Conservation (phyloP, 345 rosid genomes). For the Gossypium longicalyx region DNA sequence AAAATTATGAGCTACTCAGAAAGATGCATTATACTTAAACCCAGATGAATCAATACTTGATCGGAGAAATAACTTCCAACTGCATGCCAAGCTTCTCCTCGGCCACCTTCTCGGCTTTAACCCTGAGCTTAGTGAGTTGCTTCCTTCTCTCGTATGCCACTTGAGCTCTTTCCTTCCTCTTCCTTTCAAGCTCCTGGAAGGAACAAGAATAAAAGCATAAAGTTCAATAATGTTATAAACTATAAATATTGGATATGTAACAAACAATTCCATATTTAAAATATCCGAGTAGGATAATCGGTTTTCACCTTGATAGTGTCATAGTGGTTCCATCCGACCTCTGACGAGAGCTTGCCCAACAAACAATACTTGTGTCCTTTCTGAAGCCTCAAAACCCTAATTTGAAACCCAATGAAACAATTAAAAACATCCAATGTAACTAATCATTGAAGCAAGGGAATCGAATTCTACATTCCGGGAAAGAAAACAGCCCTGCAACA, state of each 20-base stretch:
- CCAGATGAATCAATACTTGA: slow-evolving; percentile 32
- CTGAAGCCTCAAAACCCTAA: slow-evolving; percentile 65
- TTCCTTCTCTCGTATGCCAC: slow-evolving; percentile 54
- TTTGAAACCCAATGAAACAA: neutral
- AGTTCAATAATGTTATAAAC: neutral
- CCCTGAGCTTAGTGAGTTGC: slow-evolving; percentile 51
- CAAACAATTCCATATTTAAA: neutral
- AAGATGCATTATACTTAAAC: neutral
- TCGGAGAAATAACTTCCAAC: slow-evolving; percentile 40
- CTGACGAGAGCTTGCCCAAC: slow-evolving; percentile 59
- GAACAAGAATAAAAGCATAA: neutral
- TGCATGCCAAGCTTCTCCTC: slow-evolving; percentile 65
- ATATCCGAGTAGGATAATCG: neutral
- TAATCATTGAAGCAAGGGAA: neutral
- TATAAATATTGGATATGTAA: neutral
- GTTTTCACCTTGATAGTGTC: slow-evolving; percentile 66
- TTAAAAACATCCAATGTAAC: neutral
- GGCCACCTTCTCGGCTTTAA: slow-evolving; percentile 56
- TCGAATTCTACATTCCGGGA: neutral
- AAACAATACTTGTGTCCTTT: slow-evolving; percentile 66
- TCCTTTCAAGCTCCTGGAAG: slow-evolving; percentile 52
- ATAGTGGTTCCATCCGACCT: slow-evolving; percentile 83
- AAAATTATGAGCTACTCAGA: neutral
- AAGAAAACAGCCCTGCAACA: neutral
- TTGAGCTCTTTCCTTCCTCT: slow-evolving; percentile 58